Evolutionary conservation across 352 stramenopile genomes (phyloP).

Genomic region (Achlya hypogyna): DNA sequence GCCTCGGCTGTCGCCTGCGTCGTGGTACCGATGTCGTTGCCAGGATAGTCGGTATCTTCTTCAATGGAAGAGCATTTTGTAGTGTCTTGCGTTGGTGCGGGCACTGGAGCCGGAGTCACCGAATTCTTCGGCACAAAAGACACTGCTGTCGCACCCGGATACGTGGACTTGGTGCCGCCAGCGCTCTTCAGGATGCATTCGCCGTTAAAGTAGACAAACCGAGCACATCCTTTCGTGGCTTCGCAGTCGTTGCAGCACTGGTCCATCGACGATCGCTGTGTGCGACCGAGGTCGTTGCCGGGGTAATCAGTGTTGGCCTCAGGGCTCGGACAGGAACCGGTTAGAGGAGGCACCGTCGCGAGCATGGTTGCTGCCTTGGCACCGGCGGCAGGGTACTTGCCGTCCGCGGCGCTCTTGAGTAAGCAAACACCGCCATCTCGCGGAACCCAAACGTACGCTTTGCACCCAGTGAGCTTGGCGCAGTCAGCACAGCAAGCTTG

Average conservation of each 20-base stretch:
- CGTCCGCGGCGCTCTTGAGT: neutral
- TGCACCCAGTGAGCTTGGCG: conserved; percentile 3
- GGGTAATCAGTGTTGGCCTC: neutral
- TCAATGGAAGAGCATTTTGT: conserved; percentile 16
- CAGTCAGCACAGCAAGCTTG: conserved; percentile 27
- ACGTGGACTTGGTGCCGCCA: neutral
- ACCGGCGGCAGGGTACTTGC: neutral
- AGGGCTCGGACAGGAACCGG: neutral
- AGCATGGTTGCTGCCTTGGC: neutral
- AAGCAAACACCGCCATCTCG: neutral
- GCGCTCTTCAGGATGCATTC: conserved; percentile 17
- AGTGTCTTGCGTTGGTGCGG: neutral
- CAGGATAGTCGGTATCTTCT: conserved; percentile 26
- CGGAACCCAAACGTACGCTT: neutral
- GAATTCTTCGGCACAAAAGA: neutral
- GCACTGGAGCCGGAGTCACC: neutral
- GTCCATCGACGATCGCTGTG: neutral
- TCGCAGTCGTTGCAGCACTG: neutral
- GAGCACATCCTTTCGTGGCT: neutral
- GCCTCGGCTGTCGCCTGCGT: conserved; percentile 11
- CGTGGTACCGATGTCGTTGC: conserved; percentile 27
- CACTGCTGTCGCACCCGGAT: neutral
- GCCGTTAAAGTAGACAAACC: conserved; percentile 11
- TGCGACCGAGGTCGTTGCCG: neutral
- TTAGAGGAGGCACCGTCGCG: neutral